Base-by-base conservation (phyloP, 148 eudicot genomes). In the Pouteria glomerata region DNA sequence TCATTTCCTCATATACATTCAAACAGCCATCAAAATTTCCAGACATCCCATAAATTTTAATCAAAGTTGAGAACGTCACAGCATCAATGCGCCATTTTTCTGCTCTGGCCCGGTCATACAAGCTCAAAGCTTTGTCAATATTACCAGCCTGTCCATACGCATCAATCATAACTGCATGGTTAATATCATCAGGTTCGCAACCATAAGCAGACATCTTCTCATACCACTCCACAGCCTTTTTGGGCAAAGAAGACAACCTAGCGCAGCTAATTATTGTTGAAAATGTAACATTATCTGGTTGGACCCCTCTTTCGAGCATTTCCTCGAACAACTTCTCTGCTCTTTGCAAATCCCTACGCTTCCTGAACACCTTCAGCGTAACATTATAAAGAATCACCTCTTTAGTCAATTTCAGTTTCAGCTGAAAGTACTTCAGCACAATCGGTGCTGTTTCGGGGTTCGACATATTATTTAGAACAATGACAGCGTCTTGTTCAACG, bases 1-100 rank as follows among this genome's bases (percentile, higher is more conserved):
- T 93, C 98, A 93, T 91, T 73, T 93, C 98, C 83, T 93, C 88
- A 41, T 84, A 93, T 18, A 91, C 90, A 73, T 87, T 91, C 89
- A 93, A 91, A 71, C 97, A 91, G 41, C 97, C 98, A 82, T 90
- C 98, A 31, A 82, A 93, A 80, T 93, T 93, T 16, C 89, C 86
- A 14, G 83, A 61, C 76, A 80, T 79, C 0, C 85, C 95, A 78
- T 93, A 85, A 35, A 89, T 82, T 60, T 75, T 89, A 61, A 93
- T 85, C 80, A 93, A 58, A 1, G 95, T 93, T 0, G 92, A 74
- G 61, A 93, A 93, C 1, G 97, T 89, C 11, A 83, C 82, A 24
- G 79, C 85, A 73, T 90, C 95, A 66, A 93, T 72, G 6, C 89
- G 73, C 97, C 97, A 89, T 63, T 81, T 86, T 60, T 86, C 90